Conservation (phyloP, 805 yeast species). For the Saturnispora gosingensis region DNA sequence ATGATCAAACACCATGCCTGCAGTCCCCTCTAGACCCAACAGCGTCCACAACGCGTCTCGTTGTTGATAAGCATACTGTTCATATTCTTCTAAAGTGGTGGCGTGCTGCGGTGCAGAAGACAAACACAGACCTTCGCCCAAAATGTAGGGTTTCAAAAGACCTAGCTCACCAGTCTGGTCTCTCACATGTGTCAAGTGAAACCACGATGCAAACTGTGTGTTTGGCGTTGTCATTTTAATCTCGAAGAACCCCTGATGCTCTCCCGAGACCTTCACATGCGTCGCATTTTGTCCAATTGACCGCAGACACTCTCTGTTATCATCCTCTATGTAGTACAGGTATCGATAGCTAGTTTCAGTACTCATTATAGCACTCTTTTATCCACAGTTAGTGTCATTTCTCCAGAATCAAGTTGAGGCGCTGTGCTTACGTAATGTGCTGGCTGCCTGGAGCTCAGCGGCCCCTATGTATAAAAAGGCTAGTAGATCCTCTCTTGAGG, state of each 20-base stretch:
- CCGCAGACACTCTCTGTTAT: background rate
- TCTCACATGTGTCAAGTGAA: conserved; percentile 1
- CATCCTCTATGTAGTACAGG: background rate
- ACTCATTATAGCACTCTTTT: background rate
- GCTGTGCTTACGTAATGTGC: background rate
- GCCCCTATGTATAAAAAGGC: background rate
- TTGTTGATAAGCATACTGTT: conserved; percentile 11
- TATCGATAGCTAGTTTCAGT: background rate
- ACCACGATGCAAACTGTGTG: background rate
- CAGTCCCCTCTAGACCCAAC: conserved; percentile 1
- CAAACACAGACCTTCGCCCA: background rate
- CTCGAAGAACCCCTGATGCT: background rate
- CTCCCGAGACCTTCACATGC: background rate
- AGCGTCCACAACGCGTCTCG: conserved; percentile 9
- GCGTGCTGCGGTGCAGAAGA: conserved; percentile 23
- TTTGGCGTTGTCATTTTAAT: background rate
- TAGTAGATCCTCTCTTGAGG: background rate
- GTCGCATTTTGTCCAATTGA: background rate
- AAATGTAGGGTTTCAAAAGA: background rate
- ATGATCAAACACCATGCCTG: conserved; percentile 15
- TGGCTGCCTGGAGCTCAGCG: background rate
- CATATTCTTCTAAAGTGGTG: conserved; percentile 17
- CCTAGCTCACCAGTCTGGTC: background rate
- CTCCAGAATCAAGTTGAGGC: background rate
- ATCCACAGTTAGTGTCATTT: background rate